These are phyloP conservation scores for Dactylellina haptotyla DNA, from an alignment of 2,329 filamentous ascomycete species.

Conservation along the genomic window DNA sequence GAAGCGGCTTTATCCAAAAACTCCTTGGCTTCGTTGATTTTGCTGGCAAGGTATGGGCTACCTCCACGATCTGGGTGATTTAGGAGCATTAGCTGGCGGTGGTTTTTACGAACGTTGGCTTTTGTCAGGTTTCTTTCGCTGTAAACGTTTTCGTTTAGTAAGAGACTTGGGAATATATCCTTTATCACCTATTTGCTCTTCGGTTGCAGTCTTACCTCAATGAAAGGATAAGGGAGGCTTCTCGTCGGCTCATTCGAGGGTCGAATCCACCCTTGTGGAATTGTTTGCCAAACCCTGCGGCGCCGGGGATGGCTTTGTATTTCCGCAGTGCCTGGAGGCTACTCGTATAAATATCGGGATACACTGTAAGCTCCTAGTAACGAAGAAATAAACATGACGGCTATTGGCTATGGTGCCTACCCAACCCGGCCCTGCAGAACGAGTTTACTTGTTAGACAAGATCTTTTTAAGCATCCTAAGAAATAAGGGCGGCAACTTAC, in stretches of 20 bases:
- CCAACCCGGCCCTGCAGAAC: slow-evolving; percentile 78
- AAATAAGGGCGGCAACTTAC: slow-evolving; percentile 64
- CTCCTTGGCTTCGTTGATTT: slow-evolving; percentile 98
- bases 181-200: too few relatives aligned
- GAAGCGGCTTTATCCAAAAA: slow-evolving; percentile 79
- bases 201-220: too few relatives aligned
- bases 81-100: slow-evolving; percentile 92
- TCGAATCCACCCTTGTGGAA: slow-evolving; percentile 99
- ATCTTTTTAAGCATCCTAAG: slow-evolving; percentile 13
- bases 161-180: not conserved
- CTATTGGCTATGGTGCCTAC: slow-evolving; percentile 60
- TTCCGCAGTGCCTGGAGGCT: slow-evolving; percentile 85
- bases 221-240: slow-evolving; percentile 89
- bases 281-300: slow-evolving; percentile 79
- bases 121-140: slow-evolving; percentile 89
- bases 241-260: slow-evolving; percentile 88
- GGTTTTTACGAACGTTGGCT: slow-evolving; percentile 93
- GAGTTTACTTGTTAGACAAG: slow-evolving; percentile 10
- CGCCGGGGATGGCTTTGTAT: slow-evolving; percentile 73
- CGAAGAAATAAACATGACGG: not conserved
- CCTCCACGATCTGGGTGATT: slow-evolving; percentile 98
- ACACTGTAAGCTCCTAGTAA: slow-evolving; percentile 22
- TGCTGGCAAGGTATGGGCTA: slow-evolving; percentile 94
- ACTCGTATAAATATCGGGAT: not conserved
- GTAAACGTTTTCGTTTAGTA: slow-evolving; percentile 12